Conservation (phyloP, 2,329 filamentous ascomycete genomes). For the Cercospora nicotianae region DNA sequence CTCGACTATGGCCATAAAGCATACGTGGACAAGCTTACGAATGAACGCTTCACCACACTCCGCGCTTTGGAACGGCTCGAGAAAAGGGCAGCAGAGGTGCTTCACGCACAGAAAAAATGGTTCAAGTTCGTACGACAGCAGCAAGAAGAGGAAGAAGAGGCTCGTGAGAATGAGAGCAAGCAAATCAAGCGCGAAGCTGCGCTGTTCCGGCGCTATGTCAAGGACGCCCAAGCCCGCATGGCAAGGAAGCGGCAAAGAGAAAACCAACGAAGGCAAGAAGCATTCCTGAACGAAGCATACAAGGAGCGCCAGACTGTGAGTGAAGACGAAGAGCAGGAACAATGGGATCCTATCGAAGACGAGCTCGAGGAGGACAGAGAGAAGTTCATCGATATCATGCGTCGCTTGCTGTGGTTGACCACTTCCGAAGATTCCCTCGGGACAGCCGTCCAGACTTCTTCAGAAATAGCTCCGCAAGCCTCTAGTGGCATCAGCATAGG, state of each 20-base stretch:
- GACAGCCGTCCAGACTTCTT: no score
- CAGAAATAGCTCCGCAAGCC: neutral
- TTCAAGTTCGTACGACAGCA: slow-evolving; percentile 50
- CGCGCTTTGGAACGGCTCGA: neutral
- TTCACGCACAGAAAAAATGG: slow-evolving; percentile 52
- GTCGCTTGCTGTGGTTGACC: slow-evolving; percentile 52
- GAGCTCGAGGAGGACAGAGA: slow-evolving; percentile 48
- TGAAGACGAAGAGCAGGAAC: slow-evolving; percentile 40
- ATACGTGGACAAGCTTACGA: neutral
- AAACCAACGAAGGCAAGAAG: slow-evolving; percentile 46
- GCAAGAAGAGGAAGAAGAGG: slow-evolving; percentile 49
- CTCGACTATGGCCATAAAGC: slow-evolving; percentile 46
- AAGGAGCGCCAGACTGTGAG: slow-evolving; percentile 42
- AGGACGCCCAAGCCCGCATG: slow-evolving; percentile 46
- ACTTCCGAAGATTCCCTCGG: neutral
- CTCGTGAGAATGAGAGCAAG: slow-evolving; percentile 51
- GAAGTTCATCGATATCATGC: slow-evolving; percentile 49
- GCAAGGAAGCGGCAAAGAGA: slow-evolving; percentile 45
- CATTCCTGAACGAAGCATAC: slow-evolving; percentile 47
- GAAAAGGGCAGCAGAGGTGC: slow-evolving; percentile 29
- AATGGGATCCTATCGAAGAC: slow-evolving; percentile 54
- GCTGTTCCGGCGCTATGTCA: slow-evolving; percentile 51
- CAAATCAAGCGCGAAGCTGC: slow-evolving; percentile 52
- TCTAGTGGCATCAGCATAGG: neutral
- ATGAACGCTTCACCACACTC: neutral